Base-by-base conservation (phyloP, 2,329 filamentous ascomycete genomes). In the Colletotrichum viniferum region DNA sequence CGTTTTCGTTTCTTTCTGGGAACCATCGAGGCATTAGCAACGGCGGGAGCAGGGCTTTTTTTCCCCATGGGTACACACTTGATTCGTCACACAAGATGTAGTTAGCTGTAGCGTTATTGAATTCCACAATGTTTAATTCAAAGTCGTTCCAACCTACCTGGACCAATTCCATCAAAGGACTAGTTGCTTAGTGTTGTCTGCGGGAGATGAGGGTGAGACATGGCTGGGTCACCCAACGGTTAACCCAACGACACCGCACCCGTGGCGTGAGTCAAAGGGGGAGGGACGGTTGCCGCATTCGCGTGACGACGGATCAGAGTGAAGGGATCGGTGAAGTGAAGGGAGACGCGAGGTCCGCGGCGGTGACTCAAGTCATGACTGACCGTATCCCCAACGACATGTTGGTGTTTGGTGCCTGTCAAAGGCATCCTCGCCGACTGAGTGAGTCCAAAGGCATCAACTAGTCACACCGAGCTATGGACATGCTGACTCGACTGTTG, bases 101-200 rank as follows among this genome's bases (percentile, higher is more conserved):
- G 38, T 63, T 73, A 67, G 69, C 58, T 62, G 61, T 48, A 64
- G 58, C 64, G 48, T 69, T 73, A 28, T 55, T 26, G 48, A 63
- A 56, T 73, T 16, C 61, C 52, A 58, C 32, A 75, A 72, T 63
- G 21, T 71, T 56, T 63, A 73, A 73, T 75, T 26, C 55, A 30
- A 62, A 28, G 5, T 18, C 24, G 12, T 7, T 34, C 4, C 14
- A n/a, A 28, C 8, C 32, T n/a, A 34, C 18, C 28, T 13, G 2
- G 58, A 34, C 28, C 26, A 21, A 12, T 62, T 62, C 18, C 16
- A 24, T 36, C n/a, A 13, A 21, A 13, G 43, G 43, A 52, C 43
- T 52, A 21, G 12, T 13, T 13, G 28, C 12, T 34, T 34, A 13
- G 13, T 30, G 18, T n/a, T 24, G 10, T 62, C 12, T 36, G 9